Percentiles rank a stretch among this genome's conserved stretches.
Conservation (phyloP, 75 land plant genomes). For the Ceratopteris richardii region DNA sequence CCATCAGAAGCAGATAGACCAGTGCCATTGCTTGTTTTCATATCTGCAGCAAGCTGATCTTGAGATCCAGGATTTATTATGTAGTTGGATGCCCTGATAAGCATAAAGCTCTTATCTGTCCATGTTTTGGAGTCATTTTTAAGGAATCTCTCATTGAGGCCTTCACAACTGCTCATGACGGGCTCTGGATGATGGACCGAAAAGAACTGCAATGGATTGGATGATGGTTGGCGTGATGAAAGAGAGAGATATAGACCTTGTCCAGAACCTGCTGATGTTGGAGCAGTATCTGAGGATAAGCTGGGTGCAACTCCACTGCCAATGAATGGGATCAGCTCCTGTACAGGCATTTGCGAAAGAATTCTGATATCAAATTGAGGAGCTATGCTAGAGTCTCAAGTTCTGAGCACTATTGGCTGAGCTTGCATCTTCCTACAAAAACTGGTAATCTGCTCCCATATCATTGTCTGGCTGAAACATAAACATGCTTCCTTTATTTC, state of each 20-base stretch:
- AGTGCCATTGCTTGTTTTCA: not conserved
- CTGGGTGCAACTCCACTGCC: not conserved
- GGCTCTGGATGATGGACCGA: constrained; percentile 6
- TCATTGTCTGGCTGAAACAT: no score
- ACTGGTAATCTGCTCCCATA: no score
- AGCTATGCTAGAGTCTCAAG: no score
- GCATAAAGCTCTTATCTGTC: not conserved
- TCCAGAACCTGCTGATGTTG: constrained; percentile 6
- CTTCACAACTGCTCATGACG: not conserved
- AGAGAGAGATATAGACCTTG: constrained; percentile 14
- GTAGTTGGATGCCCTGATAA: not conserved
- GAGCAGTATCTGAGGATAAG: not conserved
- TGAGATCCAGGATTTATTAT: not conserved
- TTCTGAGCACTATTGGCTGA: no score
- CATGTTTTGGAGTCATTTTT: constrained; percentile 2
- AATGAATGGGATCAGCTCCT: constrained; percentile 9
- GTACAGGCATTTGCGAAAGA: constrained; percentile 1
- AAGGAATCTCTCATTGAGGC: not conserved
- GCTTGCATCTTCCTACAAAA: no score
- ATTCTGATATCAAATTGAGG: not conserved
- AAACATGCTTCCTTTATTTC: no score
- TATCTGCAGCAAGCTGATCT: not conserved
- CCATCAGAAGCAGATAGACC: not conserved
- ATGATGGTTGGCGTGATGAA: constrained; percentile 9
- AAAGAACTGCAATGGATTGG: constrained; percentile 1